Percentiles rank a stretch among this genome's conserved stretches.
These are phyloP conservation scores for Lactarius hengduanensis DNA, from an alignment of 768 basidiomycete genomes.

Conservation along the genomic window DNA sequence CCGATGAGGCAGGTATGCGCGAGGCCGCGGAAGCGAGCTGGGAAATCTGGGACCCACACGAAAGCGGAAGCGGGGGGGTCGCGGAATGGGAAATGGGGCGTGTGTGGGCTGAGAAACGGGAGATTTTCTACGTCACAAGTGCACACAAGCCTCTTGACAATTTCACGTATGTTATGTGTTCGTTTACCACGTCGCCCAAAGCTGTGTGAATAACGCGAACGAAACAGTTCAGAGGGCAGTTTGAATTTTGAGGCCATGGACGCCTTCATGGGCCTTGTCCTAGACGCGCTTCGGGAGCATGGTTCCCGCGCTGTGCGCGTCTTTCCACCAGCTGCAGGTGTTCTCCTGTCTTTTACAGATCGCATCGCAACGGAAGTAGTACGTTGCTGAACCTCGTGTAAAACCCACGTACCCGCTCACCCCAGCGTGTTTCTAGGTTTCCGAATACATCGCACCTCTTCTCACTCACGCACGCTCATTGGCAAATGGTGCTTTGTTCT, in stretches of 20 bases:
- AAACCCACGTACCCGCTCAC: conserved; percentile 9
- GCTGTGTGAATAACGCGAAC: conserved; percentile 16
- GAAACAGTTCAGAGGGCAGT: conserved; percentile 34
- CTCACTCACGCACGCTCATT: conserved; percentile 76
- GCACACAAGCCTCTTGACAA: conserved; percentile 83
- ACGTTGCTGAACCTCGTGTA: conserved; percentile 33
- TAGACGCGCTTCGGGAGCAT: conserved; percentile 65
- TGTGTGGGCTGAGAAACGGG: conserved; percentile 93
- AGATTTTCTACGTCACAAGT: conserved; percentile 86
- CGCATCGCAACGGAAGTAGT: conserved; percentile 84
- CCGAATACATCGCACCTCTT: conserved; percentile 81
- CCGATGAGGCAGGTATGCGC: conserved; percentile 74
- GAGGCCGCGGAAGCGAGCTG: conserved; percentile 82
- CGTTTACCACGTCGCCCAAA: background rate
- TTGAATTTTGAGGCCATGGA: conserved; percentile 95
- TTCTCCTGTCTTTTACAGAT: conserved; percentile 80
- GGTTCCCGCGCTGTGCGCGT: conserved; percentile 80
- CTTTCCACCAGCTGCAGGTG: conserved; percentile 78
- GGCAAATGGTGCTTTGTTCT: conserved; percentile 58
- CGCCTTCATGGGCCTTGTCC: conserved; percentile 71
- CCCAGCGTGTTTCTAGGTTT: conserved; percentile 50
- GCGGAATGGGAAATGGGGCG: conserved; percentile 90
- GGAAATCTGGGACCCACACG: conserved; percentile 65
- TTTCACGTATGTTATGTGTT: conserved; percentile 54
- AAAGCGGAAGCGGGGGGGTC: conserved; percentile 29